Percentiles rank a stretch among this genome's conserved stretches.
phyloP scores from a whole-genome alignment of 495 filamentous ascomycete species.

The Lasiosphaeria hispida region DNA sequence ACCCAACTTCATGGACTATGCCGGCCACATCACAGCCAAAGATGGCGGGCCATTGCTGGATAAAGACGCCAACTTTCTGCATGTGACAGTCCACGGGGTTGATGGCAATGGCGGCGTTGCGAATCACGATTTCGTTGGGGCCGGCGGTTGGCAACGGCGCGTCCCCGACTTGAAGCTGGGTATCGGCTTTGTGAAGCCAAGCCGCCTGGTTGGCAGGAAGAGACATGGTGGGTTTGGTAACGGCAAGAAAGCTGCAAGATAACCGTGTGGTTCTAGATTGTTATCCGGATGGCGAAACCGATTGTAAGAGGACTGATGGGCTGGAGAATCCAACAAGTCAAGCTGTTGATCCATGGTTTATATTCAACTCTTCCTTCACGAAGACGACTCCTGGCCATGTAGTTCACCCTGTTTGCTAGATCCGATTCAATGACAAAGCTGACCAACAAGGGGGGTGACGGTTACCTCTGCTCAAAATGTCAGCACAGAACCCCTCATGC shows the following conservation, averaged over 20 bases:
- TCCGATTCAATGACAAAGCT: no score
- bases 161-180: conserved; percentile 16
- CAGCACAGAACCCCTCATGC: background rate
- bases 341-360: no score
- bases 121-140: conserved; percentile 23
- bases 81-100: conserved; percentile 44
- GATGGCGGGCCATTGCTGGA: conserved; percentile 41
- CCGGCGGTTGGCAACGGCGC: conserved; percentile 15
- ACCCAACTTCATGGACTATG: conserved; percentile 47
- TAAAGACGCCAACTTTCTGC: conserved; percentile 26
- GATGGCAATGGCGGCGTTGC: conserved; percentile 33
- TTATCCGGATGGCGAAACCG: no score
- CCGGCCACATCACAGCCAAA: conserved; percentile 55
- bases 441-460: no score
- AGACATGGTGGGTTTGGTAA: background rate
- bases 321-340: background rate
- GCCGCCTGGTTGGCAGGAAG: conserved; percentile 18
- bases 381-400: no score
- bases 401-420: no score
- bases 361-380: no score
- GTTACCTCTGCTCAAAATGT: background rate
- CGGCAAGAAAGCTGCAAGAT: no score
- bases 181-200: conserved; percentile 11
- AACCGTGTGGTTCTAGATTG: no score
- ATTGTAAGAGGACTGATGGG: background rate